Evolutionary conservation across 768 basidiomycete species (phyloP).

Genomic region (Tulasnella sp.): DNA sequence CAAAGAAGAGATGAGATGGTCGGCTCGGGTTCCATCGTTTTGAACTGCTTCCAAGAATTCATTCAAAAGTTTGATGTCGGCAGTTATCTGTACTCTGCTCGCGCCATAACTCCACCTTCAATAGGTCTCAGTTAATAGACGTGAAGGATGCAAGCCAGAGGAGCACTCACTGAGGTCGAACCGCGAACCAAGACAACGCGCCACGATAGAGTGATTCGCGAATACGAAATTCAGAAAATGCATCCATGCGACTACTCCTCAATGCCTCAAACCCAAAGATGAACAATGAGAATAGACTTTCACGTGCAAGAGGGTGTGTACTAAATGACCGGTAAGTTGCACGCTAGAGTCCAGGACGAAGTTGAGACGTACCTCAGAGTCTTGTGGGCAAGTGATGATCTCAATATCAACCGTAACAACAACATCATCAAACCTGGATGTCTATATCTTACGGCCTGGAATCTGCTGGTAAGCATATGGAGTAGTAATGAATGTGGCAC

Average conservation of each 20-base stretch:
- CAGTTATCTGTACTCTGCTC: constrained; percentile 76
- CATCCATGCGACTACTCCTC: constrained; percentile 75
- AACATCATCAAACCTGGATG: constrained; percentile 73
- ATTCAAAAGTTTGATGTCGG: constrained; percentile 74
- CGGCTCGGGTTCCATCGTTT: constrained; percentile 52
- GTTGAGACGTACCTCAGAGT: constrained; percentile 50
- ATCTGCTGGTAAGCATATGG: constrained; percentile 77
- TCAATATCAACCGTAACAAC: constrained; percentile 69
- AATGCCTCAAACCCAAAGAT: constrained; percentile 88
- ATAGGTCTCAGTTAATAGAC: background rate
- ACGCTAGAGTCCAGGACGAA: background rate
- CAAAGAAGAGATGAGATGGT: constrained; percentile 22
- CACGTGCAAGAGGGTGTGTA: constrained; percentile 82
- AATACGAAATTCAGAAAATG: constrained; percentile 60
- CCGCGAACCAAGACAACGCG: constrained; percentile 88
- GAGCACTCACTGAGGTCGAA: constrained; percentile 68
- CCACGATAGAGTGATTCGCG: constrained; percentile 64
- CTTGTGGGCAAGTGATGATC: constrained; percentile 58
- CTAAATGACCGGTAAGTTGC: constrained; percentile 31
- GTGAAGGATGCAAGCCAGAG: background rate
- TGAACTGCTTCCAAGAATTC: constrained; percentile 73
- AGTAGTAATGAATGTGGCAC: constrained; percentile 73
- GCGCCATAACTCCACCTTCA: constrained; percentile 92
- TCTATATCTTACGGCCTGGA: constrained; percentile 87
- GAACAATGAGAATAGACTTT: constrained; percentile 79